Evolutionary conservation across 768 basidiomycete species (phyloP).

Genomic region (Plicaturopsis crispa): DNA sequence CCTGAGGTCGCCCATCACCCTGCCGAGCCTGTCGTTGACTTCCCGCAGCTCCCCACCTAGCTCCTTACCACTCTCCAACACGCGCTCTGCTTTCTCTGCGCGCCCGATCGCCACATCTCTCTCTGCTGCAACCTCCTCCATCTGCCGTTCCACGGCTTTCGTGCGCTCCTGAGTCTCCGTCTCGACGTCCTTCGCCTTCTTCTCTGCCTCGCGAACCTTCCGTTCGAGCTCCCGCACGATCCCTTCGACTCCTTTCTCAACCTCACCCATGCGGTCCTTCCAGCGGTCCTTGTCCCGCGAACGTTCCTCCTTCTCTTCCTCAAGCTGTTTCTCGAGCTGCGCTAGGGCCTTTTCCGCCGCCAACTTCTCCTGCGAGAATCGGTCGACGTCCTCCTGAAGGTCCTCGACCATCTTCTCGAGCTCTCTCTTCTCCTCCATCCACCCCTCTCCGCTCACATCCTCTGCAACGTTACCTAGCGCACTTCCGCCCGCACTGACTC

Average conservation of each 20-base stretch:
- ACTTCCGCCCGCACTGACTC: slow-evolving; percentile 45
- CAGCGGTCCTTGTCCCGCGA: slow-evolving; percentile 61
- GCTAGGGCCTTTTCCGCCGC: slow-evolving; percentile 40
- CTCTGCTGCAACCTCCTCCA: slow-evolving; percentile 41
- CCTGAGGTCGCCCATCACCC: slow-evolving; percentile 50
- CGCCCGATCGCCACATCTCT: slow-evolving; percentile 50
- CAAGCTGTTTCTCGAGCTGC: slow-evolving; percentile 36
- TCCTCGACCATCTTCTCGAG: slow-evolving; percentile 44
- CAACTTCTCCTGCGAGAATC: slow-evolving; percentile 22
- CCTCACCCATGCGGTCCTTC: slow-evolving; percentile 64
- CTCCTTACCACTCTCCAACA: slow-evolving; percentile 58
- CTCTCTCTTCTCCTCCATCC: slow-evolving; percentile 43
- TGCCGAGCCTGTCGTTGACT: slow-evolving; percentile 52
- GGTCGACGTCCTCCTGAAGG: slow-evolving; percentile 39
- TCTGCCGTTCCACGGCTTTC: slow-evolving; percentile 34
- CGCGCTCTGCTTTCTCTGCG: slow-evolving; percentile 55
- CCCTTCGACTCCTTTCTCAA: slow-evolving; percentile 59
- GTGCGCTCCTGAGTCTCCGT: slow-evolving; percentile 27
- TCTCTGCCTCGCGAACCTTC: slow-evolving; percentile 46
- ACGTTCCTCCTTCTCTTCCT: slow-evolving; percentile 50
- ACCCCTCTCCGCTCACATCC: slow-evolving; percentile 53
- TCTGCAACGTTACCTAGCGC: slow-evolving; percentile 57
- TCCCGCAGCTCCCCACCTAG: slow-evolving; percentile 60
- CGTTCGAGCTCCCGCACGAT: slow-evolving; percentile 61
- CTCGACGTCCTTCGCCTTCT: slow-evolving; percentile 30